Percentiles rank a stretch among this genome's conserved stretches.
These are phyloP conservation scores for Chrysosporium keratinophilum DNA, from an alignment of 2,329 filamentous ascomycete genomes.

Conservation along the genomic window DNA sequence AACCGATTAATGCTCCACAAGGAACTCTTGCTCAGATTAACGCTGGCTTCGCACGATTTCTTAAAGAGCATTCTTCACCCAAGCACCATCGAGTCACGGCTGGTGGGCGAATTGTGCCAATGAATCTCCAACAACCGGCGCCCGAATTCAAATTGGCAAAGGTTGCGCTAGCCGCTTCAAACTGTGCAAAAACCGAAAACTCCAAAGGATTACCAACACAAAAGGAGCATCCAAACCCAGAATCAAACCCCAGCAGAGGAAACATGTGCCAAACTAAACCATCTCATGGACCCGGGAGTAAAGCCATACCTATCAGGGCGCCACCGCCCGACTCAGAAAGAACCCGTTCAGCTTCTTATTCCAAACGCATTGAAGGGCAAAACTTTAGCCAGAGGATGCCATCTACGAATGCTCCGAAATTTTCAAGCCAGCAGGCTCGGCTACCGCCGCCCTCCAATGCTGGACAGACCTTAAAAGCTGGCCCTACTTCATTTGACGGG, in stretches of 20 bases:
- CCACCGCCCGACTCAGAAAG: constrained; percentile 2
- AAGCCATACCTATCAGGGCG: constrained; percentile 5
- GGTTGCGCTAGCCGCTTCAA: constrained; percentile 2
- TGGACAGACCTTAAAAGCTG: neutral
- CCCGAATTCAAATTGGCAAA: constrained; percentile 28
- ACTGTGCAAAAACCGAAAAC: neutral
- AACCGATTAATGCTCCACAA: constrained; percentile 28
- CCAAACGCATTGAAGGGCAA: neutral
- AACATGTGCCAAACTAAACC: neutral
- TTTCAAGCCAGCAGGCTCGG: neutral
- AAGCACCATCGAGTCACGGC: constrained; percentile 41
- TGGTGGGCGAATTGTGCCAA: constrained; percentile 41
- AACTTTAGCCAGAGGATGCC: neutral
- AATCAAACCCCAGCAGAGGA: neutral
- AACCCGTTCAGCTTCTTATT: neutral
- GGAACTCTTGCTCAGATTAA: constrained; percentile 28
- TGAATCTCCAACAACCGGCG: constrained; percentile 28
- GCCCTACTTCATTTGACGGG: constrained; percentile 7
- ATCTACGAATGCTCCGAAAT: neutral
- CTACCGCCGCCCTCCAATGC: neutral
- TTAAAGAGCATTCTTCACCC: constrained; percentile 40
- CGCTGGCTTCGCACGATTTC: constrained; percentile 37
- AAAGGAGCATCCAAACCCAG: neutral
- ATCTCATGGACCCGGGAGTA: neutral
- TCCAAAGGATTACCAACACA: neutral